Conservation (phyloP, 352 stramenopile genomes). For the Phytophthora europaea region DNA sequence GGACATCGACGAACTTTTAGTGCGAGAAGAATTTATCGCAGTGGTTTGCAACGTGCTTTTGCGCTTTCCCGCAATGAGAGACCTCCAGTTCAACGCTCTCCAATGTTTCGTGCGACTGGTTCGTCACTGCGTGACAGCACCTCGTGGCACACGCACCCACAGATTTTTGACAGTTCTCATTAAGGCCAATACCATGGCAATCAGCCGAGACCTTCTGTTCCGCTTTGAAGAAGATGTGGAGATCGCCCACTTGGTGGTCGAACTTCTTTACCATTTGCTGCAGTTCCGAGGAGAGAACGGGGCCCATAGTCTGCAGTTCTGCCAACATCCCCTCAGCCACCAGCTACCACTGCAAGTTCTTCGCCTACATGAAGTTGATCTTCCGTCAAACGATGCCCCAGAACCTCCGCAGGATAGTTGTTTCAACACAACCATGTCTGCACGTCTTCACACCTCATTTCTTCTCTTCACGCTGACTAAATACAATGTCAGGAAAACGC, state of each 20-base stretch:
- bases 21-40: conserved; percentile 21
- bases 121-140: conserved; percentile 15
- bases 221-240: conserved; percentile 34
- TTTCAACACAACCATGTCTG: background rate
- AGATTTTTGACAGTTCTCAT: conserved; percentile 17
- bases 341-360: conserved; percentile 39
- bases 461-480: conserved; percentile 48
- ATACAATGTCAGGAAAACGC: conserved; percentile 41
- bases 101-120: conserved; percentile 27
- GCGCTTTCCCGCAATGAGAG: conserved; percentile 26
- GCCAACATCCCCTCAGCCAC: conserved; percentile 34
- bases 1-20: conserved; percentile 18
- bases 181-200: conserved; percentile 29
- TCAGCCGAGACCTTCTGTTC: conserved; percentile 29
- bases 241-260: conserved; percentile 28
- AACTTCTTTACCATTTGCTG: conserved; percentile 38
- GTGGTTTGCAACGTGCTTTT: conserved; percentile 28
- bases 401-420: background rate
- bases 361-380: conserved; percentile 24
- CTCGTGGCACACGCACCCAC: background rate
- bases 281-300: conserved; percentile 12
- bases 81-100: conserved; percentile 32
- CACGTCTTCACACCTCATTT: conserved; percentile 27
- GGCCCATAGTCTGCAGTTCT: conserved; percentile 36
- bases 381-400: conserved; percentile 7